A percentile compares a stretch with the other conserved stretches of the same genome.
These are phyloP conservation scores for Penstemon eatonii DNA, from an alignment of 257 asterid species.

Conservation along the genomic window DNA sequence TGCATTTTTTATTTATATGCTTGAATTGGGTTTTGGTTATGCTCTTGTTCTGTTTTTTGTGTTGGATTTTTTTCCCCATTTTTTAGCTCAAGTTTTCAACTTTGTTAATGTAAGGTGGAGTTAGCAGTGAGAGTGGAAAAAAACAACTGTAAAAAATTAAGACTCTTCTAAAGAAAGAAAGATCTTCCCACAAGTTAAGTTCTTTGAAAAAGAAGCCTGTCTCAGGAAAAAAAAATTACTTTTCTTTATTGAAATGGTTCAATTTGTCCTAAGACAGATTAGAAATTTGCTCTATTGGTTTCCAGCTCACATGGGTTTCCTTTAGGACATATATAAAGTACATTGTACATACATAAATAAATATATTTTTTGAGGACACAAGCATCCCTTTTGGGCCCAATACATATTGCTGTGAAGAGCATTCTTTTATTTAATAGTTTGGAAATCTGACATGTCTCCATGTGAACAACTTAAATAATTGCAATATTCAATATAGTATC, in stretches of 20 bases:
- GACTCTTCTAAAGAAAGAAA: conserved; percentile 5
- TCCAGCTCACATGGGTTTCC: conserved; percentile 48
- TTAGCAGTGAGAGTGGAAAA: no score
- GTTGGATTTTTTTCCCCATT: neutral
- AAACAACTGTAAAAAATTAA: neutral
- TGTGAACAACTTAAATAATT: conserved; percentile 31
- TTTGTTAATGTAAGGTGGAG: neutral
- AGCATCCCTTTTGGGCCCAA: conserved; percentile 27
- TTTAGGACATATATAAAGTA: conserved; percentile 28
- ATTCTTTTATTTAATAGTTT: conserved; percentile 32
- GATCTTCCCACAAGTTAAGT: conserved; percentile 14
- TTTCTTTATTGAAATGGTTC: conserved; percentile 21
- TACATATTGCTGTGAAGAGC: conserved; percentile 26
- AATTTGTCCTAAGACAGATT: conserved; percentile 22
- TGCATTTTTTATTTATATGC: no score
- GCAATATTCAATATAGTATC: neutral
- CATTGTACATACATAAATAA: neutral
- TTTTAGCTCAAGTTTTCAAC: neutral
- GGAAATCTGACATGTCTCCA: conserved; percentile 42
- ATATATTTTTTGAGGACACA: conserved; percentile 29
- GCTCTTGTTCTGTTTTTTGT: neutral
- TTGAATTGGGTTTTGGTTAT: neutral
- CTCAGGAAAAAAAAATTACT: conserved; percentile 16
- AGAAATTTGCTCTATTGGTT: conserved; percentile 33
- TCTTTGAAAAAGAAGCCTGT: conserved; percentile 29